A percentile compares a stretch with the other conserved stretches of the same genome.
Evolutionary conservation across 192 early-diverging fungal genomes (phyloP).

Genomic region (Coemansia sp.): DNA sequence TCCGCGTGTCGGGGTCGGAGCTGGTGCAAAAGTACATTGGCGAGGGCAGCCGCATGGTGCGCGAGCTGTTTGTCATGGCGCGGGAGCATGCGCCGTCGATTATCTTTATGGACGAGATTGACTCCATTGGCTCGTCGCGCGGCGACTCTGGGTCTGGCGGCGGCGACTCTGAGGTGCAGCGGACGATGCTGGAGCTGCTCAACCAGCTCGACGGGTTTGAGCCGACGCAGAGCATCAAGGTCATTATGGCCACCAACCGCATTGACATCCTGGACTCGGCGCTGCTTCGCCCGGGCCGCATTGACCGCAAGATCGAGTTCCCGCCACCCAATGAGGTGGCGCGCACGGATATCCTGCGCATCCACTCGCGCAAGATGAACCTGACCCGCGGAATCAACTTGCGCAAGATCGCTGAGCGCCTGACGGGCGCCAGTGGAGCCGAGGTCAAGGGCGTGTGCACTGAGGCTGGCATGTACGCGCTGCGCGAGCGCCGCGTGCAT

Average conservation of each 20-base stretch:
- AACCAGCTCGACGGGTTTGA: constrained; percentile 91
- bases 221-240: constrained; percentile 89
- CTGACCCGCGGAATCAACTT: constrained; percentile 86
- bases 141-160: constrained; percentile 72
- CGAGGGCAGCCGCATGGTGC: constrained; percentile 88
- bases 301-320: constrained; percentile 90
- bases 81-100: constrained; percentile 90
- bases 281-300: constrained; percentile 82
- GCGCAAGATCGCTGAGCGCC: constrained; percentile 85
- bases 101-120: constrained; percentile 93
- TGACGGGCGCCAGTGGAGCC: constrained; percentile 82
- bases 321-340: constrained; percentile 84
- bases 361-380: constrained; percentile 91
- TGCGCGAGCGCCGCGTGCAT: constrained; percentile 94
- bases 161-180: constrained; percentile 87
- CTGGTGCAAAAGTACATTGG: constrained; percentile 93
- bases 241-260: constrained; percentile 91
- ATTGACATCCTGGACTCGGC: constrained; percentile 90
- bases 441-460: constrained; percentile 90
- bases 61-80: constrained; percentile 88
- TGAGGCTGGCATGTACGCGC: constrained; percentile 87
- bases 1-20: constrained; percentile 87
- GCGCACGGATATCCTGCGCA: constrained; percentile 84
- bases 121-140: constrained; percentile 85
- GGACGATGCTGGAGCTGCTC: constrained; percentile 86